A percentile compares a stretch with the other conserved stretches of the same genome.
Evolutionary conservation across 306 rosid species (phyloP).

Genomic region (Quillaja saponaria): DNA sequence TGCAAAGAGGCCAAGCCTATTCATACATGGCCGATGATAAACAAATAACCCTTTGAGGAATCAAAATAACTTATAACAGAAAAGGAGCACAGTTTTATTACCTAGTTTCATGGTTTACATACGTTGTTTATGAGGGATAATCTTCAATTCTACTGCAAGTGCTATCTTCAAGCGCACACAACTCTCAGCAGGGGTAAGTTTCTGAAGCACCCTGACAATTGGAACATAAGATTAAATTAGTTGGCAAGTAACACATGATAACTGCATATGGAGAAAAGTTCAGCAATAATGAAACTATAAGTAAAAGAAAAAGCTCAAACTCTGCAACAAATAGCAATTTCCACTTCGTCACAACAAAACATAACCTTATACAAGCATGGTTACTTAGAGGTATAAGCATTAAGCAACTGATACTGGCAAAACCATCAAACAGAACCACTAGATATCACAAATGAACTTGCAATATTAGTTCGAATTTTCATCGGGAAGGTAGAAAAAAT

Average conservation of each 20-base stretch:
- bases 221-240: conserved; percentile 24
- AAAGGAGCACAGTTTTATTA: conserved; percentile 30
- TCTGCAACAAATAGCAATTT: conserved; percentile 19
- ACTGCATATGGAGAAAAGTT: conserved; percentile 22
- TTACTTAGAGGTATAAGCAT: no score
- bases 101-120: conserved; percentile 75
- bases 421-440: background rate
- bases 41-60: conserved; percentile 8
- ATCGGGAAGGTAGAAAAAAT: conserved; percentile 1
- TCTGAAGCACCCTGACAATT: conserved; percentile 39
- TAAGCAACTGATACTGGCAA: background rate
- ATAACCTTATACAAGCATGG: background rate
- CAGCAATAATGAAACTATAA: conserved; percentile 16
- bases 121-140: conserved; percentile 27
- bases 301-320: conserved; percentile 18
- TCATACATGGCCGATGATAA: conserved; percentile 11
- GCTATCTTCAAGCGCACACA: conserved; percentile 24
- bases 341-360: conserved; percentile 14
- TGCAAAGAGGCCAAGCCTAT: conserved; percentile 4
- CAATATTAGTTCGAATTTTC: conserved; percentile 16
- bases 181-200: conserved; percentile 10
- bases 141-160: conserved; percentile 22
- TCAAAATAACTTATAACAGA: background rate
- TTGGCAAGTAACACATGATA: conserved; percentile 22
- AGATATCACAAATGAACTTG: background rate